Percentiles rank a stretch among this genome's conserved stretches.
Evolutionary conservation across 805 yeast species (phyloP).

Genomic region (Barnettozyma populi): DNA sequence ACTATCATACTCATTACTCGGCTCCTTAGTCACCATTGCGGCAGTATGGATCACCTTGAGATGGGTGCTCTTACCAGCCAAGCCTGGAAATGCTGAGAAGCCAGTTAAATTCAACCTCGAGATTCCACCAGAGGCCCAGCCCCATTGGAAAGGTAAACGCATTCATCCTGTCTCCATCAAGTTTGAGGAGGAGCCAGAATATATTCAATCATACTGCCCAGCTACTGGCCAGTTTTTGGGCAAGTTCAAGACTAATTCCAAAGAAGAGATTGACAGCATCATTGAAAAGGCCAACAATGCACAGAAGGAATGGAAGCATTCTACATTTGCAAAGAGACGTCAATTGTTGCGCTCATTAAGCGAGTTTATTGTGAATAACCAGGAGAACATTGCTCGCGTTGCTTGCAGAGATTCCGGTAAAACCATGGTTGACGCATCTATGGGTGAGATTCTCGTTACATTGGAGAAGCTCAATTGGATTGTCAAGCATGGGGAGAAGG

Average conservation of each 20-base stretch:
- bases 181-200: conserved; percentile 56
- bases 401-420: conserved; percentile 98
- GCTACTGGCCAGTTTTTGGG: conserved; percentile 93
- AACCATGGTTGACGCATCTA: conserved; percentile 90
- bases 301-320: conserved; percentile 27
- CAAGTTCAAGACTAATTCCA: conserved; percentile 55
- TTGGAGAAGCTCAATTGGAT: conserved; percentile 92
- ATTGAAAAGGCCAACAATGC: conserved; percentile 37
- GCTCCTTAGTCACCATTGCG: conserved; percentile 11
- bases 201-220: conserved; percentile 86
- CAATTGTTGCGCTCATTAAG: conserved; percentile 66
- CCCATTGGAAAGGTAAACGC: conserved; percentile 89
- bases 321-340: conserved; percentile 62
- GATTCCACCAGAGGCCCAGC: conserved; percentile 71
- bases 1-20: conserved; percentile 17
- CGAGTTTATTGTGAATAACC: conserved; percentile 71
- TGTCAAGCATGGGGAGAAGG: conserved; percentile 70
- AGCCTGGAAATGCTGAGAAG: conserved; percentile 11
- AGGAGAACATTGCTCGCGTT: conserved; percentile 79
- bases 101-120: conserved; percentile 45
- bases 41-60: conserved; percentile 11
- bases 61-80: conserved; percentile 7
- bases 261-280: conserved; percentile 63
- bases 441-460: conserved; percentile 95
- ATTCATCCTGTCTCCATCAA: conserved; percentile 56